Conservation (phyloP, 2,329 filamentous ascomycete species). For the Sporothrix curviconia region DNA sequence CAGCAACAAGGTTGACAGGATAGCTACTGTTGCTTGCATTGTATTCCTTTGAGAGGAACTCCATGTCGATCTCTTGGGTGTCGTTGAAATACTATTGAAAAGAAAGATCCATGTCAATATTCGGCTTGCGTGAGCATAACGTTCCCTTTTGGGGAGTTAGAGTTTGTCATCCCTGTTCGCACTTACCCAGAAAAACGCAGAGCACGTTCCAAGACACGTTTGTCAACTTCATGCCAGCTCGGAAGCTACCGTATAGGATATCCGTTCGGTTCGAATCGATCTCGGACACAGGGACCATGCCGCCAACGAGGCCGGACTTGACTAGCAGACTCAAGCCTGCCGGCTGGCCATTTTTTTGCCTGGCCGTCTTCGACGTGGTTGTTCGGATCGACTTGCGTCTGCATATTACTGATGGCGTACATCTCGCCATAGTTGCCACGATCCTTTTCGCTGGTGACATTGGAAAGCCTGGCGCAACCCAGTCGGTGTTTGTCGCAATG, state of each 20-base stretch:
- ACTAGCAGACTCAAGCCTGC: slow-evolving; percentile 55
- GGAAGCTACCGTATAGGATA: slow-evolving; percentile 63
- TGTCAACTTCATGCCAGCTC: slow-evolving; percentile 60
- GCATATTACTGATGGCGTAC: slow-evolving; percentile 51
- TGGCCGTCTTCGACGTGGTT: slow-evolving; percentile 39
- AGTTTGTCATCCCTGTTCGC: too few species aligned
- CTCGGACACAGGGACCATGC: slow-evolving; percentile 56
- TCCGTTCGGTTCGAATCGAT: slow-evolving; percentile 55
- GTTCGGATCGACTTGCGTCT: slow-evolving; percentile 34
- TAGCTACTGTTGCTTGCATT: slow-evolving; percentile 42
- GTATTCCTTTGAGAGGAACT: slow-evolving; percentile 66
- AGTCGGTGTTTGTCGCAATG: slow-evolving; percentile 48
- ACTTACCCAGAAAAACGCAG: slow-evolving; percentile 69
- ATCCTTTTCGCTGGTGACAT: slow-evolving; percentile 49
- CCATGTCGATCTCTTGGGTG: slow-evolving; percentile 74
- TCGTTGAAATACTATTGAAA: slow-evolving; percentile 76
- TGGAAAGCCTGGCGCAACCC: slow-evolving; percentile 63
- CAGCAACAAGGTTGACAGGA: slow-evolving; percentile 66
- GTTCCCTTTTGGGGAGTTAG: too few species aligned
- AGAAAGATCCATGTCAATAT: too few species aligned
- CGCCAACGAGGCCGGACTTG: slow-evolving; percentile 36
- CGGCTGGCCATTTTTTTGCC: slow-evolving; percentile 37
- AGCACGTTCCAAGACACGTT: slow-evolving; percentile 60
- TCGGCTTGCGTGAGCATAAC: too few species aligned
- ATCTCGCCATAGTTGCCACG: slow-evolving; percentile 61